These are phyloP conservation scores for Kalanchoe fedtschenkoi DNA, from an alignment of 164 flowering plant species.

Conservation along the genomic window DNA sequence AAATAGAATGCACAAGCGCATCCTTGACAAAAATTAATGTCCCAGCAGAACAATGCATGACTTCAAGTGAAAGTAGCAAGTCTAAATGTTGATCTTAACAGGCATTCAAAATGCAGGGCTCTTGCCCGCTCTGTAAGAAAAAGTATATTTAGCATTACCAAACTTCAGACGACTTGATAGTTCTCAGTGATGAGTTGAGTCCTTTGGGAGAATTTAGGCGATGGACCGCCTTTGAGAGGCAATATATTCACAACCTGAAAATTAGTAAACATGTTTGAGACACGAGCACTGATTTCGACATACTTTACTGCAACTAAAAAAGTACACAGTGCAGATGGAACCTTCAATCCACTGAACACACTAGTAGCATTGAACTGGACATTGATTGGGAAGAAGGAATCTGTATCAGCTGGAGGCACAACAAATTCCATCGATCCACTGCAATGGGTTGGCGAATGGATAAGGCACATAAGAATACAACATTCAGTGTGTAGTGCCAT, in stretches of 20 bases:
- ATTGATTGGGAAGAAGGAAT: constrained; percentile 85
- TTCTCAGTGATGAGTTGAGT: constrained; percentile 11
- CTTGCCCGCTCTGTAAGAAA: no score
- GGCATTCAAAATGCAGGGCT: no score
- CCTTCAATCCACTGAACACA: constrained; percentile 85
- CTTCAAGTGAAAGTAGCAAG: no score
- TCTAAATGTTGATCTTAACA: no score
- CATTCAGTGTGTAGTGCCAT: not conserved
- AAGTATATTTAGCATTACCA: no score
- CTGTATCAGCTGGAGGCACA: constrained; percentile 80
- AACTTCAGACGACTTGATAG: no score
- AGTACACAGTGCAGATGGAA: constrained; percentile 18
- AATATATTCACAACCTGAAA: constrained; percentile 14
- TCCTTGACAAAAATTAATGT: no score
- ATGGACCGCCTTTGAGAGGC: constrained; percentile 12
- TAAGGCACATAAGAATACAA: not conserved
- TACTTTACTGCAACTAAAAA: not conserved
- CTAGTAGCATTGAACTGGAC: constrained; percentile 70
- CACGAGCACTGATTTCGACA: not conserved
- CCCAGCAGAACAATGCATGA: no score
- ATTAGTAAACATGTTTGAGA: not conserved
- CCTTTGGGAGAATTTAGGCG: constrained; percentile 14
- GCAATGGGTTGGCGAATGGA: constrained; percentile 14
- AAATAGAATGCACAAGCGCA: no score
- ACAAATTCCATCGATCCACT: constrained; percentile 99